phyloP scores from a whole-genome alignment of 2,329 filamentous ascomycete genomes.

The Gnomoniopsis smithogilvyi region DNA sequence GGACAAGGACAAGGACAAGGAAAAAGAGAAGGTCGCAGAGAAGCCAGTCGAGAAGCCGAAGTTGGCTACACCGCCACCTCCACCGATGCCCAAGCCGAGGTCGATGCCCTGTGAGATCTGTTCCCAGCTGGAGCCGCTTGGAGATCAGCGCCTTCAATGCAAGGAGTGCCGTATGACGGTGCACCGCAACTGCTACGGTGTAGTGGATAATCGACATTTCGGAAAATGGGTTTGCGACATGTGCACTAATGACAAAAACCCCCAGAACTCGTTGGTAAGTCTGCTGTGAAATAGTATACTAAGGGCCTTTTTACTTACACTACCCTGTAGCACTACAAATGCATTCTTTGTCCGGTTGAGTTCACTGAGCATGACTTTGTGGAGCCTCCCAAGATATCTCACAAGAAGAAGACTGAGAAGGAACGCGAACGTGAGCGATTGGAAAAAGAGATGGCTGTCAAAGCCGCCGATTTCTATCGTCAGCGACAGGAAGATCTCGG shows the following conservation, averaged over 20 bases:
- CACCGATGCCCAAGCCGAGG: constrained; percentile 75
- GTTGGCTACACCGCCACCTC: constrained; percentile 55
- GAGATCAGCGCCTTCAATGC: constrained; percentile 74
- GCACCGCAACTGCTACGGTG: constrained; percentile 89
- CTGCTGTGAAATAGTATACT: background rate
- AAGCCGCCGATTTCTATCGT: constrained; percentile 76
- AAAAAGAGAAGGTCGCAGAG: constrained; percentile 50
- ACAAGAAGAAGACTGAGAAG: constrained; percentile 87
- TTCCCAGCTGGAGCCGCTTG: constrained; percentile 65
- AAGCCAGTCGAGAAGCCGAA: constrained; percentile 49
- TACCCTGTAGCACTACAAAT: constrained; percentile 71
- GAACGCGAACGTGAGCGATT: constrained; percentile 84
- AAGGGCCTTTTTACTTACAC: constrained; percentile 4
- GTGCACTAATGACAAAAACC: constrained; percentile 90
- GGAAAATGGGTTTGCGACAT: constrained; percentile 94
- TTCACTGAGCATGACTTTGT: constrained; percentile 79
- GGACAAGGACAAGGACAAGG: constrained; percentile 52
- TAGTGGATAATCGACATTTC: constrained; percentile 64
- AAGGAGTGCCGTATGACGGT: constrained; percentile 88
- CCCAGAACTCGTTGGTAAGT: constrained; percentile 84
- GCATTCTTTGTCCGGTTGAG: constrained; percentile 84
- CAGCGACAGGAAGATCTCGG: constrained; percentile 81
- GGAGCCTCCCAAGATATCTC: constrained; percentile 72
- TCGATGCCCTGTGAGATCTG: constrained; percentile 85
- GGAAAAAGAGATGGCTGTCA: constrained; percentile 79